Evolutionary conservation across 371 early-diverging fungal genomes (phyloP), one percentile per base, ranked within the genome.

Genomic region (Parasitella parasitica): DNA sequence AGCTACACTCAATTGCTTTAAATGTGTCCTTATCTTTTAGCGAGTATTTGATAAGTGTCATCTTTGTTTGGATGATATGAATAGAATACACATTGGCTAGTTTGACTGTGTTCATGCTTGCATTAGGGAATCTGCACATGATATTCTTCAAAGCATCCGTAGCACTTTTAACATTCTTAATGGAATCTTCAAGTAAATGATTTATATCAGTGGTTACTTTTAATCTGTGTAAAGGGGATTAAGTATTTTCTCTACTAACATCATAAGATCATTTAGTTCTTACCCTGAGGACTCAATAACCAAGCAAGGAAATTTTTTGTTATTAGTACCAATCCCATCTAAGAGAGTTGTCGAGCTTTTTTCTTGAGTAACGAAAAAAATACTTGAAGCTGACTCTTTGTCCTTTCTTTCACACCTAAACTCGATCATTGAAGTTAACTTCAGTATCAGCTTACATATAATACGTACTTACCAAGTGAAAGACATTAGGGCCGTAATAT

Each of bases 331-430:
- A 26, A 66, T 66, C 1, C 61, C 57, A 55, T 56, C 60, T 13
- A 60, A 28, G 6, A 66, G 56, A 28, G 57, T 51, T 8, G 54
- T 26, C 0, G 48, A n/a, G 22, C 16, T 20, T 54, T 64, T 59
- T 32, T 59, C 39, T 64, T 54, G 55, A 11, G 18, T 16, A 4
- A 49, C 55, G 39, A 59, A 64, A 59, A 64, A 64, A 55, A 64
- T 58, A 16, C 26, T 35, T 54, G 50, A 13, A 12, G 64, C 59
- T 54, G 59, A 52, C 24, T 64, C 30, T 54, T 54, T 64, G n/a
- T 59, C 35, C 32, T 65, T 65, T 59, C 54, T 59, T 59, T 65
- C 60, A 27, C 66, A 66, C 52, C 61, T 56, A 56, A 52, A 41
- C 27, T 30, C 27, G 24, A 55, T 37, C 22, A 34, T 61, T 52